phyloP scores from a whole-genome alignment of 768 basidiomycete genomes.

The Leccinum barrowsii region DNA sequence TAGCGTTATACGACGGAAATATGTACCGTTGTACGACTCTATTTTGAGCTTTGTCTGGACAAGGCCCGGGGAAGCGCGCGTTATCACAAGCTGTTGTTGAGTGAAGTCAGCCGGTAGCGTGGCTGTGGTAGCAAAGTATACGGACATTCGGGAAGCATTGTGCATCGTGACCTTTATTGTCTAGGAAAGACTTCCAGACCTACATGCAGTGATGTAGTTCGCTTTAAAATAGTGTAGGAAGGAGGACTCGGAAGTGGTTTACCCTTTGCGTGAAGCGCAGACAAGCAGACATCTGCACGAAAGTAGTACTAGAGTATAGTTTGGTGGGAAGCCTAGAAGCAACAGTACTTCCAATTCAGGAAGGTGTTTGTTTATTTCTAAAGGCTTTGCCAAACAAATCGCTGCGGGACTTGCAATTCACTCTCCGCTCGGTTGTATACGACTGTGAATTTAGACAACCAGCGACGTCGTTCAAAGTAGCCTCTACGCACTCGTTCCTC shows the following conservation, averaged over 20 bases:
- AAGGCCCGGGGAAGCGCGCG: slow-evolving; percentile 65
- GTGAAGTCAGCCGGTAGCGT: neutral
- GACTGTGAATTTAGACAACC: slow-evolving; percentile 7
- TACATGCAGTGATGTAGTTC: slow-evolving; percentile 4
- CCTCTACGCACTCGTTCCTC: neutral
- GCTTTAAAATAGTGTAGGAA: neutral
- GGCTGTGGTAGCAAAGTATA: neutral
- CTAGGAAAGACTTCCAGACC: slow-evolving; percentile 83
- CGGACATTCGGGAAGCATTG: slow-evolving; percentile 77
- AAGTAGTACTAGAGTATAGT: neutral
- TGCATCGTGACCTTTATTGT: slow-evolving; percentile 75
- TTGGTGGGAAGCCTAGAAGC: neutral
- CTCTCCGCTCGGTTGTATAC: slow-evolving; percentile 26
- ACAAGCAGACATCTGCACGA: slow-evolving; percentile 55
- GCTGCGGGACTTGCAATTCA: slow-evolving; percentile 5
- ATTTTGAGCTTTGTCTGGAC: slow-evolving; percentile 69
- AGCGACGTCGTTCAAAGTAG: neutral
- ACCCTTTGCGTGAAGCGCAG: slow-evolving; percentile 67
- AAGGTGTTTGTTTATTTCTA: slow-evolving; percentile 30
- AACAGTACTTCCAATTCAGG: neutral
- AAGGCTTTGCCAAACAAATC: slow-evolving; percentile 28
- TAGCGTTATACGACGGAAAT: neutral
- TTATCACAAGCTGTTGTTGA: slow-evolving; percentile 55
- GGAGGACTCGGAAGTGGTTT: slow-evolving; percentile 7
- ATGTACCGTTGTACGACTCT: slow-evolving; percentile 69